Evolutionary conservation across 129 eudicot species (phyloP).

Genomic region (Tanacetum coccineum): DNA sequence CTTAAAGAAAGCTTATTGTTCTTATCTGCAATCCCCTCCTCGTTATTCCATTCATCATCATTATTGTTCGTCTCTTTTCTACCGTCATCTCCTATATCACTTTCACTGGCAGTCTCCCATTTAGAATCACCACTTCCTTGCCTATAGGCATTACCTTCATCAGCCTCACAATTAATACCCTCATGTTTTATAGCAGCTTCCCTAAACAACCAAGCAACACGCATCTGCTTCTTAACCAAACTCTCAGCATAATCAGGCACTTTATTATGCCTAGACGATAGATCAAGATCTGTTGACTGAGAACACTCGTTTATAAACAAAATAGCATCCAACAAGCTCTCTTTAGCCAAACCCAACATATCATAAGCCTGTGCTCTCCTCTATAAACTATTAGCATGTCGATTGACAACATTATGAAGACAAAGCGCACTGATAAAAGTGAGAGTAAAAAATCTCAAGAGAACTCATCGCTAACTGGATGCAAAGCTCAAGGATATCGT

Average conservation of each 20-base stretch:
- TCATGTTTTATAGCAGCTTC: constrained; percentile 90
- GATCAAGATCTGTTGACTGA: constrained; percentile 76
- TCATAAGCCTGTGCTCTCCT: constrained; percentile 96
- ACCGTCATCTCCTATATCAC: no score
- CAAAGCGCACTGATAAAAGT: constrained; percentile 67
- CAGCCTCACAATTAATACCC: constrained; percentile 60
- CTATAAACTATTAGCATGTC: constrained; percentile 94
- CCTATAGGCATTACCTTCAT: constrained; percentile 48
- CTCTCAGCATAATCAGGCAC: constrained; percentile 97
- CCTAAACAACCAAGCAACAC: constrained; percentile 85
- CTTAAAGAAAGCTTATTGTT: no score
- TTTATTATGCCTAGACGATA: constrained; percentile 64
- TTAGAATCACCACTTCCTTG: constrained; percentile 10
- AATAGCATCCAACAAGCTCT: constrained; percentile 87
- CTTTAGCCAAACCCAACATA: constrained; percentile 83
- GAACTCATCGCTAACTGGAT: constrained; percentile 90
- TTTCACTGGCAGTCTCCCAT: no score
- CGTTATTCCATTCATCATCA: no score
- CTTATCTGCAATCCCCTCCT: no score
- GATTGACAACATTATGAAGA: constrained; percentile 78
- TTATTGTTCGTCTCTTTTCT: no score
- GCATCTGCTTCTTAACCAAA: constrained; percentile 88
- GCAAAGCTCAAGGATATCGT: constrained; percentile 83
- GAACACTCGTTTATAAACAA: constrained; percentile 77
- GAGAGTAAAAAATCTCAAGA: constrained; percentile 85